A percentile compares a stretch with the other conserved stretches of the same genome.
Evolutionary conservation across 2,329 filamentous ascomycete genomes (phyloP).

Genomic region (Blumeria hordei): DNA sequence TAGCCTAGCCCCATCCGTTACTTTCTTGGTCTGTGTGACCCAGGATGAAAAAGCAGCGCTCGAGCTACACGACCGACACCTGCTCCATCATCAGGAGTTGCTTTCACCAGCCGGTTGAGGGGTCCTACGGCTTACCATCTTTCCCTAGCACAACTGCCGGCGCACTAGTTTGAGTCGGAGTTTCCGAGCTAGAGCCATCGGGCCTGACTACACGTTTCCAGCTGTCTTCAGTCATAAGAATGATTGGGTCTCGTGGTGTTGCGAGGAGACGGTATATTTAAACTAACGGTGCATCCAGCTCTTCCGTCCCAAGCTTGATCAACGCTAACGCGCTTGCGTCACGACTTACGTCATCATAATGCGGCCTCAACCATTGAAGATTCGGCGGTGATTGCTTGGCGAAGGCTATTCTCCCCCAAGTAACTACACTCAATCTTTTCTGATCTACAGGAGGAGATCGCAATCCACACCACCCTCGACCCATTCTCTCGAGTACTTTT

Average conservation of each 20-base stretch:
- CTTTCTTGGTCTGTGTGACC: constrained; percentile 21
- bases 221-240: constrained; percentile 12
- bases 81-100: constrained; percentile 14
- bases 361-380: too few relatives aligned
- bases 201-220: constrained; percentile 5
- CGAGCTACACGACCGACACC: constrained; percentile 48
- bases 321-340: too few relatives aligned
- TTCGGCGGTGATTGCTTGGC: too few relatives aligned
- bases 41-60: constrained; percentile 34
- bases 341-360: too few relatives aligned
- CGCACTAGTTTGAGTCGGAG: constrained; percentile 25
- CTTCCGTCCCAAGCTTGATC: too few relatives aligned
- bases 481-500: too few relatives aligned
- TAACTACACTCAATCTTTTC: too few relatives aligned
- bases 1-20: constrained; percentile 7
- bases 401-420: too few relatives aligned
- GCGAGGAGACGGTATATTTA: not conserved
- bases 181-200: constrained; percentile 3
- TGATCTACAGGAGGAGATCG: too few relatives aligned
- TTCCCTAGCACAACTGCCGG: constrained; percentile 54
- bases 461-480: too few relatives aligned
- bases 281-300: not conserved
- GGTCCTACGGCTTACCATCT: constrained; percentile 60
- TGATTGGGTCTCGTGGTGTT: not conserved
- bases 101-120: not conserved